phyloP scores from a whole-genome alignment of 1,284 basidiomycete genomes.

The Puccinia hordei region DNA sequence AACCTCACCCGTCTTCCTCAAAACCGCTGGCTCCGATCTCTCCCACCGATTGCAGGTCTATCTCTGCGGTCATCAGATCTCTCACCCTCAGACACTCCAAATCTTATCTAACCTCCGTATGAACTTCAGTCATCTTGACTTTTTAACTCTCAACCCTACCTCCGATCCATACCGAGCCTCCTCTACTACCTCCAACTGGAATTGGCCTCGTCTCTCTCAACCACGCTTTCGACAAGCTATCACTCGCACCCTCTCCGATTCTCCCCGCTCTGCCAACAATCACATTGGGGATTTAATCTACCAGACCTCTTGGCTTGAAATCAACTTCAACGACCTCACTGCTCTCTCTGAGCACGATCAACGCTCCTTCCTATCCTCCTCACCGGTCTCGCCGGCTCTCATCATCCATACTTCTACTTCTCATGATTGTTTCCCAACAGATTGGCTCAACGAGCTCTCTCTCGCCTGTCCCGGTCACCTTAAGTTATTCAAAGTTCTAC shows the following conservation, averaged over 20 bases:
- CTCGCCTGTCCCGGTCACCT: constrained; percentile 7
- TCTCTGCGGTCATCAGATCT: constrained; percentile 13
- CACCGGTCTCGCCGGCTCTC: background rate
- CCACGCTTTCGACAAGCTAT: constrained; percentile 11
- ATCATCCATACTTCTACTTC: constrained; percentile 14
- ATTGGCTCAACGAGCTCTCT: constrained; percentile 18
- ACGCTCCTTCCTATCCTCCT: constrained; percentile 9
- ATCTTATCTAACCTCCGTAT: constrained; percentile 20
- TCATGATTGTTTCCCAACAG: constrained; percentile 11
- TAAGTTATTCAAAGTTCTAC: constrained; percentile 28
- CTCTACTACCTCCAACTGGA: background rate
- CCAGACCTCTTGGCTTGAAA: constrained; percentile 30
- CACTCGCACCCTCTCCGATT: background rate
- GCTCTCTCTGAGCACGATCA: background rate
- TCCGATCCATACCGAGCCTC: background rate
- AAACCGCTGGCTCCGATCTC: constrained; percentile 2
- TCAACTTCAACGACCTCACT: constrained; percentile 8
- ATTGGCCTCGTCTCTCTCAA: background rate
- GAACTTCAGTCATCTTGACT: constrained; percentile 11
- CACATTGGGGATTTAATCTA: background rate
- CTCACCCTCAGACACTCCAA: constrained; percentile 8
- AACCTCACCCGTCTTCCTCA: background rate
- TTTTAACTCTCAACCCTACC: background rate
- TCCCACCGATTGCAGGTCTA: constrained; percentile 17
- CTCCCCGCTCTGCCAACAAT: background rate